These are phyloP conservation scores for Malus asiatica DNA, from an alignment of 306 rosid species.

Conservation along the genomic window DNA sequence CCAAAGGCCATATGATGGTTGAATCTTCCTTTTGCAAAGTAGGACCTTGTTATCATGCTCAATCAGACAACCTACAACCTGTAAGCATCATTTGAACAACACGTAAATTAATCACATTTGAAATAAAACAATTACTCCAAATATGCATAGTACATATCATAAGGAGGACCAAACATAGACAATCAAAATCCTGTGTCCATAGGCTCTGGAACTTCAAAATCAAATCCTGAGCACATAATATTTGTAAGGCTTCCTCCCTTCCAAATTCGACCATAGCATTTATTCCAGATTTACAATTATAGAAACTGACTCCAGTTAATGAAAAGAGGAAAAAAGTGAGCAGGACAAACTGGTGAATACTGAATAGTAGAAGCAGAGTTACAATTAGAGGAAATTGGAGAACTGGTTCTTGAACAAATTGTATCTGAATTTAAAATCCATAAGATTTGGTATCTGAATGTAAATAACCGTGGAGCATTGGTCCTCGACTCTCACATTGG, in stretches of 20 bases:
- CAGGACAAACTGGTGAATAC: neutral
- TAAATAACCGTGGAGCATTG: too few relatives aligned
- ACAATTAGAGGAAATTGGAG: neutral
- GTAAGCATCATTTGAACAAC: conserved; percentile 18
- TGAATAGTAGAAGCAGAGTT: neutral
- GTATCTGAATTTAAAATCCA: too few relatives aligned
- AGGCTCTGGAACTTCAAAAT: conserved; percentile 1
- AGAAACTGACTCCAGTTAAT: neutral
- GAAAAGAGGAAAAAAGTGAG: neutral
- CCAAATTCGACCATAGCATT: neutral
- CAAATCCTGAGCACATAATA: conserved; percentile 2
- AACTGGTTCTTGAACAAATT: too few relatives aligned
- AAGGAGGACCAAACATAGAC: conserved; percentile 1
- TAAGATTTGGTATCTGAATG: too few relatives aligned
- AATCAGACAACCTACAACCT: conserved; percentile 95
- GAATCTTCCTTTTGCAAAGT: conserved; percentile 96
- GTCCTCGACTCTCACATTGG: too few relatives aligned
- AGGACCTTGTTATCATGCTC: conserved; percentile 73
- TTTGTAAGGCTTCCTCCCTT: neutral
- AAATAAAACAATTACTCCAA: conserved; percentile 6
- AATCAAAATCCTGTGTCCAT: neutral
- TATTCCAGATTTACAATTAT: neutral
- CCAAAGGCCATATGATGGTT: conserved; percentile 96
- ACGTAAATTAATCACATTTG: conserved; percentile 15
- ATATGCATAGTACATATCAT: neutral